Evolutionary conservation across 176 grass and related monocot species (phyloP), one percentile per base, ranked within the genome.

Genomic region (Avena atlantica): DNA sequence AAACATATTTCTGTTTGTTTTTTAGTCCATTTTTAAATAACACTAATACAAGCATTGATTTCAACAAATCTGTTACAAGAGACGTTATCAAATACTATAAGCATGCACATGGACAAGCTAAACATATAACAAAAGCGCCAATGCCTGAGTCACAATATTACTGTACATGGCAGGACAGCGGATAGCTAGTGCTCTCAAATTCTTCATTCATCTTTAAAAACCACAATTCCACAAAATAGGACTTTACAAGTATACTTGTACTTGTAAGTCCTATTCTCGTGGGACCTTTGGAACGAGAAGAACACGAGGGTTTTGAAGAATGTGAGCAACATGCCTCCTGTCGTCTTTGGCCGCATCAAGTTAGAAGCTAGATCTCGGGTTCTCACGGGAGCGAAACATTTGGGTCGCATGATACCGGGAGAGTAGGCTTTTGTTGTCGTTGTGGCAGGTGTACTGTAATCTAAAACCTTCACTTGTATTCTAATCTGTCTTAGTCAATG

Each of bases 111-210:
- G 23, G 24, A 8, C 84, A 20, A 56, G 29, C 29, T 68, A 81
- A 20, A 20, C 25, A 84, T 74, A 36, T 23, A 55, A 58, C 16
- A 60, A 72, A 6, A 83, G 8, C 17, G 25, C 0, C 36, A 23
- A 57, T 48, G 77, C 64, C 31, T 4, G 19, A 80, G 66, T 52
- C 59, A 20, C 0, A 15, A 79, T 29, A 24, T 67, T 61, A 24
- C 79, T 59, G 15, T n/a, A n/a, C 89, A 74, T 73, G 64, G 51
- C 1, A 70, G 25, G 53, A 62, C 0, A 71, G 40, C 13, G 70
- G 36, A 76, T 62, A n/a, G 29, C 9, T 67, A 83, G 47, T 27
- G 2, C 25, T 12, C 7, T 14, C 42, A 83, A 75, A 64, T 23
- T 79, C 4, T 13, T 72, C 1, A 79, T 20, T 57, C 24, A 21